Conservation (phyloP, 306 rosid genomes). For the Abrus pulchellus region DNA sequence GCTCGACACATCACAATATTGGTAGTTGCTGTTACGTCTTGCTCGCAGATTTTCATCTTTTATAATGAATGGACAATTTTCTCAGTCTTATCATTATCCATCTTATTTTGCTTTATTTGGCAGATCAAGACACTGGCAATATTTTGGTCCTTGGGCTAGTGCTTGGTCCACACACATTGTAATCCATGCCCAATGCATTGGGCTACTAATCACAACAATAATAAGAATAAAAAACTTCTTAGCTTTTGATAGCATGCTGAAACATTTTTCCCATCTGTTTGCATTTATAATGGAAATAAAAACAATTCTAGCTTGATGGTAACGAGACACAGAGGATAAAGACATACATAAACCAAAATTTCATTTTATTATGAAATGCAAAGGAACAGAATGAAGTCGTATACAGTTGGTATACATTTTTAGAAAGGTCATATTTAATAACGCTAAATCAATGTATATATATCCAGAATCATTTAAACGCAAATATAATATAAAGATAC, state of each 20-base stretch:
- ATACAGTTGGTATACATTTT: too few relatives aligned
- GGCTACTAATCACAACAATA: background rate
- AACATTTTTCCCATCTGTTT: background rate
- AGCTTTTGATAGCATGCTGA: background rate
- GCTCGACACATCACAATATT: background rate
- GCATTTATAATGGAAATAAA: background rate
- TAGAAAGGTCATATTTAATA: too few relatives aligned
- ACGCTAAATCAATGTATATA: too few relatives aligned
- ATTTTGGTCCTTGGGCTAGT: background rate
- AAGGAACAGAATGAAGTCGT: background rate
- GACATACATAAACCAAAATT: background rate
- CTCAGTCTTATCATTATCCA: background rate
- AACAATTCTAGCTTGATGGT: background rate
- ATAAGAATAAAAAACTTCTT: background rate
- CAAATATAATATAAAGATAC: too few relatives aligned
- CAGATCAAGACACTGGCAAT: background rate
- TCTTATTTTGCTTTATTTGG: slow-evolving; percentile 16
- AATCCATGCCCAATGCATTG: slow-evolving; percentile 17
- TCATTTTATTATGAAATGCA: background rate
- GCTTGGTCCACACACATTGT: background rate
- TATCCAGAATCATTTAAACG: too few relatives aligned
- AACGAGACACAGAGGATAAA: background rate
- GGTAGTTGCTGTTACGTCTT: background rate
- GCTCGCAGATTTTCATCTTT: background rate
- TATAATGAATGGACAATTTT: background rate